Evolutionary conservation across 371 early-diverging fungal genomes (phyloP).

Genomic region (Smittium mucronatum): DNA sequence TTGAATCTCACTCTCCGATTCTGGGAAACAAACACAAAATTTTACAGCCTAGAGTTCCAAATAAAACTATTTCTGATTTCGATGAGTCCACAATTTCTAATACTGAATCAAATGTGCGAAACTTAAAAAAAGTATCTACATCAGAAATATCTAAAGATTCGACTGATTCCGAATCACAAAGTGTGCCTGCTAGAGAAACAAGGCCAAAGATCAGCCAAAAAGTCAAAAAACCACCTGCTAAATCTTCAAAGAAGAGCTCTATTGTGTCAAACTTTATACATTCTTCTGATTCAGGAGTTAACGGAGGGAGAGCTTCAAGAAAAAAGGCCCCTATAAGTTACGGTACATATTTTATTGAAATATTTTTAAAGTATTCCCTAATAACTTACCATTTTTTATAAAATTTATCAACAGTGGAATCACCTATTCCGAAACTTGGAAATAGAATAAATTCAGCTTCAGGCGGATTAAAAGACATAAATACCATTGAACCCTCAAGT

Average conservation of each 20-base stretch:
- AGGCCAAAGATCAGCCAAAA: not conserved
- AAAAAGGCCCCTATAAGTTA: not conserved
- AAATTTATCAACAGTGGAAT: not conserved
- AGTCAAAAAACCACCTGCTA: not conserved
- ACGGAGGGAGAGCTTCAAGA: not conserved
- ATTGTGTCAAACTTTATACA: not conserved
- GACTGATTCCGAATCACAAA: too few species aligned
- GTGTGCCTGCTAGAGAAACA: too few species aligned
- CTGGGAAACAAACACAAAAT: not conserved
- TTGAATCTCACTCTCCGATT: too few species aligned
- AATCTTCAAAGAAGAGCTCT: not conserved
- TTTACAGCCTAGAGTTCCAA: not conserved
- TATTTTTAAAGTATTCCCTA: not conserved
- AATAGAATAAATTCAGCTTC: not conserved
- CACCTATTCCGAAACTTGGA: not conserved
- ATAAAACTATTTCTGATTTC: too few species aligned
- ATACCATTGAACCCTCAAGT: not conserved
- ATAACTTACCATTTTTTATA: too few species aligned
- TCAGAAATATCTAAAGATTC: too few species aligned
- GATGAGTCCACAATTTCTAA: too few species aligned
- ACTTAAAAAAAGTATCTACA: too few species aligned
- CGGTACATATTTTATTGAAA: not conserved
- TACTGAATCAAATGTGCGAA: too few species aligned
- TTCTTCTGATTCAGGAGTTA: not conserved
- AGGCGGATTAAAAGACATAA: not conserved